A percentile compares a stretch with the other conserved stretches of the same genome.
These are phyloP conservation scores for Chalciporus pseudorubinellus DNA, from an alignment of 768 basidiomycete species.

Conservation along the genomic window DNA sequence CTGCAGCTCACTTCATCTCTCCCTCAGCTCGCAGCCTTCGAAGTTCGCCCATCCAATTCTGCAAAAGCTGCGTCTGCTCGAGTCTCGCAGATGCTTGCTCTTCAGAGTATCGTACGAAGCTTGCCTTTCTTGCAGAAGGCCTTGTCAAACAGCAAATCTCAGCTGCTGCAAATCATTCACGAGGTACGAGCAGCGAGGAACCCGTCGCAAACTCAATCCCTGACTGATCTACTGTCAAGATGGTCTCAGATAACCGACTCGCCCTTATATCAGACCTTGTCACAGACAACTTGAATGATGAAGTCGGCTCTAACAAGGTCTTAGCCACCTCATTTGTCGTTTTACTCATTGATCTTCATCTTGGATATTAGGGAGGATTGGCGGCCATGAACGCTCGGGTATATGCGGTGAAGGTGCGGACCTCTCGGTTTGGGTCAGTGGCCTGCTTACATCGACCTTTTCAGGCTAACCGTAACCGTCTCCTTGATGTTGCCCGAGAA, in stretches of 20 bases:
- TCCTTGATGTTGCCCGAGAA: conserved; percentile 92
- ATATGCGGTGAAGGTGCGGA: conserved; percentile 76
- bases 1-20: neutral
- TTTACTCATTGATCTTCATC: neutral
- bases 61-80: conserved; percentile 66
- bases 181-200: conserved; percentile 42
- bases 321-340: neutral
- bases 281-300: conserved; percentile 69
- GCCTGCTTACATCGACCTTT: neutral
- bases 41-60: conserved; percentile 50
- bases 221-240: conserved; percentile 36
- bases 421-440: neutral
- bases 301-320: conserved; percentile 59
- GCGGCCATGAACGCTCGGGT: conserved; percentile 76
- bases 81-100: conserved; percentile 74
- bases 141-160: conserved; percentile 54
- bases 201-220: neutral
- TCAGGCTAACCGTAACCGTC: conserved; percentile 72
- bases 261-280: conserved; percentile 60
- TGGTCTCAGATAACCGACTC: conserved; percentile 74
- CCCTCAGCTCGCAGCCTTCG: conserved; percentile 62
- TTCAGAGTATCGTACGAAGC: conserved; percentile 69
- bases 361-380: conserved; percentile 55
- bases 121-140: conserved; percentile 64
- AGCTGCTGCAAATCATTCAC: conserved; percentile 59